phyloP scores from a whole-genome alignment of 495 filamentous ascomycete genomes.

The Evernia prunastri region DNA sequence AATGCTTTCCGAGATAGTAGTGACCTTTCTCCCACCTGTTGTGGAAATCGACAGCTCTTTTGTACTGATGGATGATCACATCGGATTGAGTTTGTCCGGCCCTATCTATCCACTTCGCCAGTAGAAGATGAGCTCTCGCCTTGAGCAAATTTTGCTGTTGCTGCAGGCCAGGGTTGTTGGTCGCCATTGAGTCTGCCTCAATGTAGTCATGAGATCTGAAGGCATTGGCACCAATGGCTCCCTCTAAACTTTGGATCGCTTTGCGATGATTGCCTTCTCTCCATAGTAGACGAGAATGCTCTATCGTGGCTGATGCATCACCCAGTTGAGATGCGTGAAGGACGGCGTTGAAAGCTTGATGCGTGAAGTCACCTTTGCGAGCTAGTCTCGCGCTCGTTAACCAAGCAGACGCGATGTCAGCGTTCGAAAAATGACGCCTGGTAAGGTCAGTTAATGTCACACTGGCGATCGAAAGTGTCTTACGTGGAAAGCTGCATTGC shows the following conservation, averaged over 20 bases:
- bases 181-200: slow-evolving; percentile 35
- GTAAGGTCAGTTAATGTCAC: slow-evolving; percentile 11
- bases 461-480: slow-evolving; percentile 28
- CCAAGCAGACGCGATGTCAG: slow-evolving; percentile 78
- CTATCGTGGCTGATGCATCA: slow-evolving; percentile 78
- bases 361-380: slow-evolving; percentile 71
- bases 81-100: slow-evolving; percentile 83
- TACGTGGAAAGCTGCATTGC: slow-evolving; percentile 70
- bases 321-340: slow-evolving; percentile 80
- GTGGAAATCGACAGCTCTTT: slow-evolving; percentile 54
- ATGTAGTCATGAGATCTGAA: slow-evolving; percentile 50
- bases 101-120: slow-evolving; percentile 94
- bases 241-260: slow-evolving; percentile 82
- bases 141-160: slow-evolving; percentile 44
- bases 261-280: slow-evolving; percentile 89
- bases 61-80: slow-evolving; percentile 70
- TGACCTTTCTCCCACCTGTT: slow-evolving; percentile 89
- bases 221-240: slow-evolving; percentile 70
- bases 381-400: slow-evolving; percentile 78
- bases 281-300: slow-evolving; percentile 91
- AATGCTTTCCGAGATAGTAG: slow-evolving; percentile 94
- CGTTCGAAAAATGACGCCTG: slow-evolving; percentile 47
- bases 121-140: slow-evolving; percentile 64
- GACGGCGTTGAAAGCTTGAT: slow-evolving; percentile 87
- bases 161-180: slow-evolving; percentile 29